Conservation (phyloP, 1,284 basidiomycete genomes). For the Sphagnurus paluster region DNA sequence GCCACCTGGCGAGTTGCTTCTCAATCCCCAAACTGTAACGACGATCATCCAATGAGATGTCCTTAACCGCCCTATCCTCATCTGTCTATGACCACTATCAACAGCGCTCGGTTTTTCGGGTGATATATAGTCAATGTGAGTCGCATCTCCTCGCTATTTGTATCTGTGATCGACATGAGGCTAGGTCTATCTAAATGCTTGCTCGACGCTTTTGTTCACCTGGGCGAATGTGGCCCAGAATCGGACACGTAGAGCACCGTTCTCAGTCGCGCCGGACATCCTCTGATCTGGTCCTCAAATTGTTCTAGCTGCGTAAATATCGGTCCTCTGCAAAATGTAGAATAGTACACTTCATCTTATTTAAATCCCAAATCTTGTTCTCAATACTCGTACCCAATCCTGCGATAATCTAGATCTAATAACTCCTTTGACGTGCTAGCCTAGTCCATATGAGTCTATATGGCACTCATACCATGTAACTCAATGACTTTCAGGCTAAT, state of each 20-base stretch:
- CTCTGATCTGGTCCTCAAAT: not conserved
- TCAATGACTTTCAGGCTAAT: too few species aligned
- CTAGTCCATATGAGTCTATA: too few species aligned
- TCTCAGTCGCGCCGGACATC: not conserved
- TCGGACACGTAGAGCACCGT: not conserved
- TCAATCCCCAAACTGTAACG: slow-evolving; percentile 3
- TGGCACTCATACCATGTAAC: too few species aligned
- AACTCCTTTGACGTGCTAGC: too few species aligned
- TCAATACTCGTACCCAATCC: too few species aligned
- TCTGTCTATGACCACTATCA: slow-evolving; percentile 6
- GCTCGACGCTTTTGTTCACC: not conserved
- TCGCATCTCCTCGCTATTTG: not conserved
- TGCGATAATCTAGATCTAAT: too few species aligned
- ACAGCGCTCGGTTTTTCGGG: not conserved
- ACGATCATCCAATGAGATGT: not conserved
- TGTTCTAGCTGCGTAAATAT: too few species aligned
- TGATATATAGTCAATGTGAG: slow-evolving; percentile 2
- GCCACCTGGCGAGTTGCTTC: not conserved
- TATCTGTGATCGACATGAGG: not conserved
- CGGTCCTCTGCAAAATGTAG: too few species aligned
- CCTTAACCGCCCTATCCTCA: slow-evolving; percentile 4
- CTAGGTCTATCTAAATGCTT: slow-evolving; percentile 6
- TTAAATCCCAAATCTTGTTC: too few species aligned
- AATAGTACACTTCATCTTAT: too few species aligned
- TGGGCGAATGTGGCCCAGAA: not conserved